Conservation (phyloP, 1,284 basidiomycete species). For the Microbotryum intermedium region DNA sequence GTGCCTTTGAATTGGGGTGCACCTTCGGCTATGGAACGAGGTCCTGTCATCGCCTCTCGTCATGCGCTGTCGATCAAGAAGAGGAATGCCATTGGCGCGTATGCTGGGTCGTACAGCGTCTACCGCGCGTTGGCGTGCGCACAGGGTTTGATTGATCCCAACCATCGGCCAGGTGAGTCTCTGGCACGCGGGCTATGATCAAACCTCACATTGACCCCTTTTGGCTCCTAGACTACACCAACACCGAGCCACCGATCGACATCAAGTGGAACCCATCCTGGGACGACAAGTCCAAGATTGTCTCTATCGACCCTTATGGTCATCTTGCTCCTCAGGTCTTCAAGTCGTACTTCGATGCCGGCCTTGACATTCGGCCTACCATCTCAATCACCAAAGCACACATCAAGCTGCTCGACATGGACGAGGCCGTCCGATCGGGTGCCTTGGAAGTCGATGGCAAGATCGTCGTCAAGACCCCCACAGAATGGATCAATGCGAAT, state of each 20-base stretch:
- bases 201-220: background rate
- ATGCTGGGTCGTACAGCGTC: slow-evolving; percentile 87
- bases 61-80: slow-evolving; percentile 75
- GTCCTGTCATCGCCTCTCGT: slow-evolving; percentile 82
- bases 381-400: slow-evolving; percentile 79
- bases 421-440: slow-evolving; percentile 64
- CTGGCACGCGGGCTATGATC: background rate
- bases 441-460: slow-evolving; percentile 72
- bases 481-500: slow-evolving; percentile 30
- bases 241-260: slow-evolving; percentile 79
- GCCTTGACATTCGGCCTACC: slow-evolving; percentile 71
- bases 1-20: slow-evolving; percentile 76
- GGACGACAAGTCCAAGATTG: slow-evolving; percentile 74
- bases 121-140: slow-evolving; percentile 87
- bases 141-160: slow-evolving; percentile 75
- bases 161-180: slow-evolving; percentile 41
- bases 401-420: slow-evolving; percentile 84
- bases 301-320: slow-evolving; percentile 90
- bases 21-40: slow-evolving; percentile 55
- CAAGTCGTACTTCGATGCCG: slow-evolving; percentile 42
- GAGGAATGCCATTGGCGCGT: slow-evolving; percentile 88
- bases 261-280: slow-evolving; percentile 75
- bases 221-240: slow-evolving; percentile 60
- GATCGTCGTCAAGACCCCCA: slow-evolving; percentile 51
- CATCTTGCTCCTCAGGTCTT: slow-evolving; percentile 78